Evolutionary conservation across 2,329 filamentous ascomycete genomes (phyloP).

Genomic region (Epichloe uncinata): DNA sequence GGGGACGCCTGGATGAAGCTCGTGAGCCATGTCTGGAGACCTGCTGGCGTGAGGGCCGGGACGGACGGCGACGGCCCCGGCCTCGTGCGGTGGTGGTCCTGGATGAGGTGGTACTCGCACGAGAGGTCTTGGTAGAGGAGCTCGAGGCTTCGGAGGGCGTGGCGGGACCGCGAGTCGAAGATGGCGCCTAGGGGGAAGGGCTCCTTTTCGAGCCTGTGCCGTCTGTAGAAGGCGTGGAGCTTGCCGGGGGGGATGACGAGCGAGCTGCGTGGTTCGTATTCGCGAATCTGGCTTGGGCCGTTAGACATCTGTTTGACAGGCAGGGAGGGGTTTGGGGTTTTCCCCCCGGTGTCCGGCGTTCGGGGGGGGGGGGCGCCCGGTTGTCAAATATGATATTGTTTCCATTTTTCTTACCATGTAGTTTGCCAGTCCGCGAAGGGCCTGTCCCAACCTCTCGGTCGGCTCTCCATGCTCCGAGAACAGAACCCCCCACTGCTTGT

Average conservation of each 20-base stretch:
- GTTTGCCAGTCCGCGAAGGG: conserved; percentile 59
- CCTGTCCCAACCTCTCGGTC: conserved; percentile 54
- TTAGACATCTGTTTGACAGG: too few species aligned
- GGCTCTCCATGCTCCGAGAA: conserved; percentile 57
- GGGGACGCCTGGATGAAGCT: conserved; percentile 63
- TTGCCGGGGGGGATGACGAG: conserved; percentile 65
- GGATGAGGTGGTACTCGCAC: conserved; percentile 52
- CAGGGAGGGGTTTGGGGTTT: too few species aligned
- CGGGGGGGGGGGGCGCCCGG: too few species aligned
- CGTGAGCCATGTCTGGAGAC: conserved; percentile 60
- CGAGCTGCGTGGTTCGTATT: conserved; percentile 18
- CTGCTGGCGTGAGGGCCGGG: conserved; percentile 52
- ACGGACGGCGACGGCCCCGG: too few species aligned
- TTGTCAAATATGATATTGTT: too few species aligned
- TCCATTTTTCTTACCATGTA: conserved; percentile 48
- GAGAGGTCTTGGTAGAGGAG: conserved; percentile 40
- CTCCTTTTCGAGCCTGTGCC: conserved; percentile 51
- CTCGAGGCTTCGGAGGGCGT: conserved; percentile 15
- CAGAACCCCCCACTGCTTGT: conserved; percentile 62
- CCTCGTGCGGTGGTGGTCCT: conserved; percentile 19
- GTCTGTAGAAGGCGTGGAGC: conserved; percentile 59
- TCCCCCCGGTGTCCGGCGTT: too few species aligned
- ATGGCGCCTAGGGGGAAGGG: conserved; percentile 53
- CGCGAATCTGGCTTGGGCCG: conserved; percentile 14
- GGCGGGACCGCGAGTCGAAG: conserved; percentile 30